Conservation (phyloP, 139 green algal species). For the Parachlorella kessleri region DNA sequence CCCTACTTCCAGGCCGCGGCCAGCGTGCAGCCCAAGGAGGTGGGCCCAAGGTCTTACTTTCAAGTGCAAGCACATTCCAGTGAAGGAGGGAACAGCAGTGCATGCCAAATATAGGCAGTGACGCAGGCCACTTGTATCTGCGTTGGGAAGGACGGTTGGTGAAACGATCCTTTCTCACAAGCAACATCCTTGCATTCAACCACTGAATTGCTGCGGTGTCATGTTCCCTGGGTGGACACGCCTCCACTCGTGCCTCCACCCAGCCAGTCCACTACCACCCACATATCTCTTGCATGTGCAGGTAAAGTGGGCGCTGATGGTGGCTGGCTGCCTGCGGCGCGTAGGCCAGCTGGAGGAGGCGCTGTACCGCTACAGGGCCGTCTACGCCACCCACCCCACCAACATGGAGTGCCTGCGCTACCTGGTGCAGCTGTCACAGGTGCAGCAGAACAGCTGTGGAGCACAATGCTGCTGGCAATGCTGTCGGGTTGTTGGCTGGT, state of each 20-base stretch:
- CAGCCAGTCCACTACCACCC: neutral
- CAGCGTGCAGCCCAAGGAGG: constrained; percentile 81
- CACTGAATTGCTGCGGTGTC: too few relatives aligned
- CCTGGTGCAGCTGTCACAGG: constrained; percentile 80
- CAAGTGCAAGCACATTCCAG: too few relatives aligned
- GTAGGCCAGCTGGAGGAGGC: constrained; percentile 55
- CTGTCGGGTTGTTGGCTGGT: too few relatives aligned
- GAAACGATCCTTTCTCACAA: too few relatives aligned
- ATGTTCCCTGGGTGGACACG: too few relatives aligned
- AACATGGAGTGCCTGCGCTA: constrained; percentile 90
- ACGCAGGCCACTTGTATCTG: too few relatives aligned
- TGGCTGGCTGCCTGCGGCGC: constrained; percentile 64
- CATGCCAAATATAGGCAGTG: too few relatives aligned
- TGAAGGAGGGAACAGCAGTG: too few relatives aligned
- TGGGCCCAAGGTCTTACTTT: too few relatives aligned
- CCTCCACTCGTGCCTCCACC: neutral
- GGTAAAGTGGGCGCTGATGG: constrained; percentile 89
- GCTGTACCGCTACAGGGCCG: constrained; percentile 58
- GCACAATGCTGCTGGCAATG: constrained; percentile 11
- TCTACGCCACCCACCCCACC: constrained; percentile 63
- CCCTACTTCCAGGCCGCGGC: constrained; percentile 85
- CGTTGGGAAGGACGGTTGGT: too few relatives aligned
- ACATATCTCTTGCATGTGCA: neutral
- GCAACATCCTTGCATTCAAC: too few relatives aligned
- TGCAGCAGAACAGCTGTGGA: too few relatives aligned